phyloP scores from a whole-genome alignment of 257 asterid genomes.

The Rehmannia glutinosa region DNA sequence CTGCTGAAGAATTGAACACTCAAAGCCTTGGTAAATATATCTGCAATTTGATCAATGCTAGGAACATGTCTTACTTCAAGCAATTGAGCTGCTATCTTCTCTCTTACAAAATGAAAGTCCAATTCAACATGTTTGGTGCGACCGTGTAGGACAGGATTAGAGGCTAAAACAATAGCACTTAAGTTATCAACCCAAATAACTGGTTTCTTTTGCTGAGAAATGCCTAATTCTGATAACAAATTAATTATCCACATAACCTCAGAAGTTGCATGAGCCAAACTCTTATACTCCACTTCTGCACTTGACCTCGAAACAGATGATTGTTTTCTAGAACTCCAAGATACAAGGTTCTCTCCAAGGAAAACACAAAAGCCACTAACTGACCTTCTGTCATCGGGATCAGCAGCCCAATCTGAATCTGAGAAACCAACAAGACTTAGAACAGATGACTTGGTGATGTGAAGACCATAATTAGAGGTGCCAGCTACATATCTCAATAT shows the following conservation, averaged over 20 bases:
- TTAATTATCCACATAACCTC: neutral
- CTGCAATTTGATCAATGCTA: too few relatives aligned
- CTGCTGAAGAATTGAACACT: too few relatives aligned
- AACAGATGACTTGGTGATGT: neutral
- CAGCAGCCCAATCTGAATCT: neutral
- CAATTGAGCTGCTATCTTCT: too few relatives aligned
- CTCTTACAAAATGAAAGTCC: too few relatives aligned
- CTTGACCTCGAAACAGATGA: neutral
- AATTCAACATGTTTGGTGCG: too few relatives aligned
- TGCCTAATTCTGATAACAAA: too few relatives aligned
- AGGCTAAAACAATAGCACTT: too few relatives aligned
- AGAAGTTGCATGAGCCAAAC: neutral
- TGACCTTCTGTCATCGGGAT: neutral
- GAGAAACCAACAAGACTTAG: neutral
- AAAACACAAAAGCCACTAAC: neutral
- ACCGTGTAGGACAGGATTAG: too few relatives aligned
- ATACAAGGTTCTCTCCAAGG: neutral
- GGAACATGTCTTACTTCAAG: too few relatives aligned
- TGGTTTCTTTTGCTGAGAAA: too few relatives aligned
- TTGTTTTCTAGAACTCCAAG: neutral
- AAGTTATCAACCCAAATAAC: too few relatives aligned
- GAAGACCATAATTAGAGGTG: neutral
- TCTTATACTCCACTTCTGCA: neutral
- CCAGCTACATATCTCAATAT: neutral
- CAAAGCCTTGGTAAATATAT: too few relatives aligned